These are phyloP conservation scores for Phytopythium montanum DNA, from an alignment of 352 stramenopile species.

Conservation along the genomic window DNA sequence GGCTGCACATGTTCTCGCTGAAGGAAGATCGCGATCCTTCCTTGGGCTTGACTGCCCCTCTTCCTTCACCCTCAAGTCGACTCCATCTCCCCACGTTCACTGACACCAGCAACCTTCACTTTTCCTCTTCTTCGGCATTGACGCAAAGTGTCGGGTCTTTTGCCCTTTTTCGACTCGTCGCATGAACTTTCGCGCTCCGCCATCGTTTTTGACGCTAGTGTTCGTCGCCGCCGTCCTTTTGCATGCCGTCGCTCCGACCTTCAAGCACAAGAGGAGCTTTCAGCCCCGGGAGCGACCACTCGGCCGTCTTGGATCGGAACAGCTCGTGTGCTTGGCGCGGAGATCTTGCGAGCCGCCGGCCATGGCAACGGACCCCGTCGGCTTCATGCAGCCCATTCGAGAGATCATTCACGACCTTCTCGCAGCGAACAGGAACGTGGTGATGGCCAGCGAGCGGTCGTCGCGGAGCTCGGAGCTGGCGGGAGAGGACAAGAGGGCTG, in stretches of 20 bases:
- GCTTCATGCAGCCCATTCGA: background rate
- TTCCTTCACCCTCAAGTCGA: background rate
- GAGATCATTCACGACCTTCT: too few species aligned
- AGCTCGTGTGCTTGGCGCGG: background rate
- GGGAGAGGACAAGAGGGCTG: background rate
- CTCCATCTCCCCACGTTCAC: background rate
- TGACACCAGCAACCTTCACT: background rate
- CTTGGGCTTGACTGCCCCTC: background rate
- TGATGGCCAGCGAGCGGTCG: background rate
- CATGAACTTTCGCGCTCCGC: background rate
- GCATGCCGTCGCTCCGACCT: background rate
- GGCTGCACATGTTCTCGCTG: background rate
- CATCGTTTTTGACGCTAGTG: constrained; percentile 1
- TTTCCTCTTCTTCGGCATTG: background rate
- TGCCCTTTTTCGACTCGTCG: constrained; percentile 4
- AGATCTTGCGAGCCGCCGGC: background rate
- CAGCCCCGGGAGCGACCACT: background rate
- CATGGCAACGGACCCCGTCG: background rate
- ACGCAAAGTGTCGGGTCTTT: background rate
- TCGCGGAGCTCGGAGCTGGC: too few species aligned
- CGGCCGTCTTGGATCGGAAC: background rate
- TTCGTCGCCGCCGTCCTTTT: background rate
- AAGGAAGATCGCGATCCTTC: background rate
- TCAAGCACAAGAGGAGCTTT: background rate
- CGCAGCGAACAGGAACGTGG: too few species aligned